These are phyloP conservation scores for Malassezia globosa DNA, from an alignment of 1,284 basidiomycete genomes.

Conservation along the genomic window DNA sequence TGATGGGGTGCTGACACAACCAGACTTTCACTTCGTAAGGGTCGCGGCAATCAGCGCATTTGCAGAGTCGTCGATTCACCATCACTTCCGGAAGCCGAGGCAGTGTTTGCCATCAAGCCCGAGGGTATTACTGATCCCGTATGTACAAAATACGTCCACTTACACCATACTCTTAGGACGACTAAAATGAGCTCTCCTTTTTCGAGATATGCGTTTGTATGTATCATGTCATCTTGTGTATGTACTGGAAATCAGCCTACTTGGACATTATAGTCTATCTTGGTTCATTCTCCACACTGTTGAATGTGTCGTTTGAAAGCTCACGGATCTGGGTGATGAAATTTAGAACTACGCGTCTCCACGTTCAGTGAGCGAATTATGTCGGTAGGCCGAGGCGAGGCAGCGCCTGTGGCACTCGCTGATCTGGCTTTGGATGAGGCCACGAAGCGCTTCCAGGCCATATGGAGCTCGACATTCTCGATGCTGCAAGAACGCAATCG, in stretches of 20 bases:
- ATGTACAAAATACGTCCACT: neutral
- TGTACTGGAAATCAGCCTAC: no score
- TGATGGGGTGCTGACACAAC: no score
- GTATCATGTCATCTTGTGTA: no score
- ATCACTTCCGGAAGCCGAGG: conserved; percentile 91
- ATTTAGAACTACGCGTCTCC: no score
- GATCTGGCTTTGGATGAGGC: conserved; percentile 2
- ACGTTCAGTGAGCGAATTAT: neutral
- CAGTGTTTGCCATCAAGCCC: conserved; percentile 71
- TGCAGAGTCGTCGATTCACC: conserved; percentile 98
- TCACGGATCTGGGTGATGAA: no score
- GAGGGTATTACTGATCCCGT: conserved; percentile 48
- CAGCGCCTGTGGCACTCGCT: neutral
- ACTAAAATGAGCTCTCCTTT: conserved; percentile 8
- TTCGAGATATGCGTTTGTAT: no score
- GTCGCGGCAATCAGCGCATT: conserved; percentile 77
- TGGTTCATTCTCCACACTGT: neutral
- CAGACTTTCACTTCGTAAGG: conserved; percentile 82
- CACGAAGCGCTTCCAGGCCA: conserved; percentile 1
- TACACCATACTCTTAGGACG: conserved; percentile 11
- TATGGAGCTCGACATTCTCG: conserved; percentile 7
- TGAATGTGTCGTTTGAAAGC: no score
- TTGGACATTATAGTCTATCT: neutral
- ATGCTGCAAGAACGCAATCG: conserved; percentile 11
- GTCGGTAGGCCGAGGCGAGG: no score